Conservation (phyloP, 306 rosid species). For the Albizia julibrissin region DNA sequence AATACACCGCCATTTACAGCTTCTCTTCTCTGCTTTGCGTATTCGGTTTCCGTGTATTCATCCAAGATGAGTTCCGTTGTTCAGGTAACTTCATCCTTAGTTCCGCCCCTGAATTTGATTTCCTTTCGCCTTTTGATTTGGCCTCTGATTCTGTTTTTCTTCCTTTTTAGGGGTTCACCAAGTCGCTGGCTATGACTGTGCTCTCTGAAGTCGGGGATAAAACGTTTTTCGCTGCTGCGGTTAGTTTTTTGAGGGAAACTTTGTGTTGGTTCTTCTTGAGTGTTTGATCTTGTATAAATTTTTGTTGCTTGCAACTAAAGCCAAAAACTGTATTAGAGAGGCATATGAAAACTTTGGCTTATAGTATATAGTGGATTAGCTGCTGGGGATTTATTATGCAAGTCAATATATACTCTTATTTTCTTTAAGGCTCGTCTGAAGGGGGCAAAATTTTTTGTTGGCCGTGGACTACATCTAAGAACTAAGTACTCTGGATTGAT, state of each 20-base stretch:
- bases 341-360: not conserved
- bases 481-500: not conserved
- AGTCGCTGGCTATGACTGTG: constrained; percentile 79
- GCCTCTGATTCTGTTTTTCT: not conserved
- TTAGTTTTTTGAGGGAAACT: constrained; percentile 28
- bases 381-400: not conserved
- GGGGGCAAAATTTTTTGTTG: not conserved
- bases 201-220: constrained; percentile 87
- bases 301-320: not conserved
- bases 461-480: not conserved
- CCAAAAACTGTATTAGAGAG: not conserved
- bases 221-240: constrained; percentile 87
- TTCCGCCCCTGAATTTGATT: not conserved
- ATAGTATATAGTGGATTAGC: not conserved
- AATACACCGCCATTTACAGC: not conserved
- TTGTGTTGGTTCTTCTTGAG: not conserved
- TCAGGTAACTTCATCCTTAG: constrained; percentile 47
- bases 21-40: not conserved
- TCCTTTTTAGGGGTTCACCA: constrained; percentile 58
- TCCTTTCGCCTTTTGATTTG: not conserved
- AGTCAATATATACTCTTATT: not conserved
- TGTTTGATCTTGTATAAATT: not conserved
- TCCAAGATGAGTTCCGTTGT: constrained; percentile 54
- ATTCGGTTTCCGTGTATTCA: not conserved
- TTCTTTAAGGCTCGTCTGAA: not conserved